Evolutionary conservation across 225 moss, liverwort and hornwort genomes (phyloP).

Genomic region (Takakia lepidozioides): DNA sequence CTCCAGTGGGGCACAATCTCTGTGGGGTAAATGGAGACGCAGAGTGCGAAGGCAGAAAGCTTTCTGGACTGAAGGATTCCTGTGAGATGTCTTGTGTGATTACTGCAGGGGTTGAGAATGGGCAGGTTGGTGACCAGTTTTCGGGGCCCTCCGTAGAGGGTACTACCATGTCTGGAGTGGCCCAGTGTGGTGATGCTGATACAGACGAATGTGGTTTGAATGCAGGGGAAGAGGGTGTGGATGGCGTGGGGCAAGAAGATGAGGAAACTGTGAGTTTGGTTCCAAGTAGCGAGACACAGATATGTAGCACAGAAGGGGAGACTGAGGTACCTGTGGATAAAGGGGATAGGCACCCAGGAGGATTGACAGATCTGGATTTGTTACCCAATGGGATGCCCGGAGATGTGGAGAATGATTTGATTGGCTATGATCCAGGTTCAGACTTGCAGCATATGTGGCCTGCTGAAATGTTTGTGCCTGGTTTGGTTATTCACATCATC

Average conservation of each 20-base stretch:
- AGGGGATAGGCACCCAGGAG: conserved; percentile 12
- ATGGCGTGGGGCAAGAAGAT: conserved; percentile 23
- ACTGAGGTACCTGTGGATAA: conserved; percentile 7
- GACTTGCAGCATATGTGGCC: conserved; percentile 61
- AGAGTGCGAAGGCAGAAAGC: neutral
- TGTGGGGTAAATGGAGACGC: neutral
- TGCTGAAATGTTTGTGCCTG: conserved; percentile 81
- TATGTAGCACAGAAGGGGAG: conserved; percentile 17
- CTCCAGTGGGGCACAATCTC: too few relatives aligned
- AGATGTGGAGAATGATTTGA: conserved; percentile 6
- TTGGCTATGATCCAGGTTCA: conserved; percentile 3
- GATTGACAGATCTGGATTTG: conserved; percentile 25
- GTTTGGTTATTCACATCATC: conserved; percentile 63
- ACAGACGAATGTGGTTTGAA: conserved; percentile 28
- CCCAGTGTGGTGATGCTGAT: conserved; percentile 25
- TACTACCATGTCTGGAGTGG: neutral
- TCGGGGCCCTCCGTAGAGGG: conserved; percentile 1
- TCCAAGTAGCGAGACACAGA: conserved; percentile 11
- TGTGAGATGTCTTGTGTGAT: too few relatives aligned
- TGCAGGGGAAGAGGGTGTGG: conserved; percentile 43
- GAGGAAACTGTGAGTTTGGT: conserved; percentile 25
- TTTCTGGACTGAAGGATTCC: neutral
- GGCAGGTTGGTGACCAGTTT: neutral
- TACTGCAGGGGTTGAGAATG: too few relatives aligned
- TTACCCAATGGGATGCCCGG: conserved; percentile 55